These are phyloP conservation scores for Exophiala calicioides DNA, from an alignment of 2,329 filamentous ascomycete species.

Conservation along the genomic window DNA sequence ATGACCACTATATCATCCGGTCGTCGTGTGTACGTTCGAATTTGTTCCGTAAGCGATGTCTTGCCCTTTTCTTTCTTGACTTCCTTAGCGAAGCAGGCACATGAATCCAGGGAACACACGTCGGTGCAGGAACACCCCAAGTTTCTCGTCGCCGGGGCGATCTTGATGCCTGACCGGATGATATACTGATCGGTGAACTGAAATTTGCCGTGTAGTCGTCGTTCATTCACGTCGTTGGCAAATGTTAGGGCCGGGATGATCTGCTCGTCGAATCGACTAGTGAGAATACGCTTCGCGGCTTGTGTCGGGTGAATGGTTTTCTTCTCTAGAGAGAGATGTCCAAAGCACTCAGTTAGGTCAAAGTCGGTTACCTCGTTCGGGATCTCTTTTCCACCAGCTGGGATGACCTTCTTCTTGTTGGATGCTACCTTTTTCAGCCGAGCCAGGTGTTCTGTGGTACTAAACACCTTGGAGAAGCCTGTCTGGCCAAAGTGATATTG, in stretches of 20 bases:
- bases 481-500: constrained; percentile 19
- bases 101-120: constrained; percentile 18
- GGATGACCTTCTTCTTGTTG: constrained; percentile 26
- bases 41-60: constrained; percentile 3
- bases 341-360: constrained; percentile 6
- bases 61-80: constrained; percentile 13
- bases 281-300: constrained; percentile 20
- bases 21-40: constrained; percentile 17
- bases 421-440: constrained; percentile 14
- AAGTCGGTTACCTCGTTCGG: constrained; percentile 4
- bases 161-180: constrained; percentile 20
- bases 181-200: constrained; percentile 30
- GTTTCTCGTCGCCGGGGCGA: constrained; percentile 16
- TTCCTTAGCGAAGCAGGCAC: constrained; percentile 22
- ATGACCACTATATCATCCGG: constrained; percentile 27
- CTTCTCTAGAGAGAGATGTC: background rate
- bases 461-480: constrained; percentile 20
- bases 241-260: constrained; percentile 26
- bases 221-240: constrained; percentile 26
- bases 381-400: too few relatives aligned
- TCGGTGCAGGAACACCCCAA: constrained; percentile 21
- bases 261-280: constrained; percentile 24
- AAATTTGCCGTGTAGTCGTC: constrained; percentile 30
- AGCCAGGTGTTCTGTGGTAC: constrained; percentile 6
- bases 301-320: constrained; percentile 22